phyloP scores from a whole-genome alignment of 1,284 basidiomycete species.

The Coniferiporia sulphurascens region DNA sequence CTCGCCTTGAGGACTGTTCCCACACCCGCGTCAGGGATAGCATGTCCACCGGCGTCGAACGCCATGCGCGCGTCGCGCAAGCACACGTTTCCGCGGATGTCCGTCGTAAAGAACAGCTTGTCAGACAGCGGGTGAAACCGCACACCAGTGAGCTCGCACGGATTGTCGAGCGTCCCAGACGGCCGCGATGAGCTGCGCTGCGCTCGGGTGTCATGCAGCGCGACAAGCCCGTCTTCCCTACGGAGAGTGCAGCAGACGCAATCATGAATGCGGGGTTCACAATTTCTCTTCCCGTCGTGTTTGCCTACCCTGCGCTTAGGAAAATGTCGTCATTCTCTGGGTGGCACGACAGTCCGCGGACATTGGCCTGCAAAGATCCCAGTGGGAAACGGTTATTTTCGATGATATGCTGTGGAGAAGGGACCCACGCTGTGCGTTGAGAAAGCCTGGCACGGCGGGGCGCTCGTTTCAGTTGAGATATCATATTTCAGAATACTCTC shows the following conservation, averaged over 20 bases:
- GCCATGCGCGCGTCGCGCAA: slow-evolving; percentile 76
- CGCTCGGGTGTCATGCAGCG: slow-evolving; percentile 50
- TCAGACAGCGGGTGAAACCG: slow-evolving; percentile 60
- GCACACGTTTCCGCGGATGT: slow-evolving; percentile 49
- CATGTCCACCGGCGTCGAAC: slow-evolving; percentile 55
- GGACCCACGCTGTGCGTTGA: slow-evolving; percentile 31
- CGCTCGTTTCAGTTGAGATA: slow-evolving; percentile 20
- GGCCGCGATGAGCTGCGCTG: slow-evolving; percentile 33
- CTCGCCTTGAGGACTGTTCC: background rate
- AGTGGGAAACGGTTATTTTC: slow-evolving; percentile 4
- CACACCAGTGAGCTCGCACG: slow-evolving; percentile 53
- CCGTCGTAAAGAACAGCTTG: slow-evolving; percentile 62
- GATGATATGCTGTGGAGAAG: slow-evolving; percentile 4
- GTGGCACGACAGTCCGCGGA: slow-evolving; percentile 58
- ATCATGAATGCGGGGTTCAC: slow-evolving; percentile 3
- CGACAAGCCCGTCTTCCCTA: slow-evolving; percentile 65
- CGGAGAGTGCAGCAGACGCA: background rate
- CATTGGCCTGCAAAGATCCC: slow-evolving; percentile 43
- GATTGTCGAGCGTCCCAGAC: slow-evolving; percentile 46
- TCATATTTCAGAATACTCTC: slow-evolving; percentile 52
- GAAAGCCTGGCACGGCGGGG: slow-evolving; percentile 23
- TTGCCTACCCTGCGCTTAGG: slow-evolving; percentile 55
- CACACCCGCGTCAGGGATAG: background rate
- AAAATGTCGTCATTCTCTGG: slow-evolving; percentile 60
- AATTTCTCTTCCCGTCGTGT: slow-evolving; percentile 1